Evolutionary conservation across 495 filamentous ascomycete genomes (phyloP), one percentile per base, ranked within the genome.

Genomic region (Lasiosphaeriaceae sp.): DNA sequence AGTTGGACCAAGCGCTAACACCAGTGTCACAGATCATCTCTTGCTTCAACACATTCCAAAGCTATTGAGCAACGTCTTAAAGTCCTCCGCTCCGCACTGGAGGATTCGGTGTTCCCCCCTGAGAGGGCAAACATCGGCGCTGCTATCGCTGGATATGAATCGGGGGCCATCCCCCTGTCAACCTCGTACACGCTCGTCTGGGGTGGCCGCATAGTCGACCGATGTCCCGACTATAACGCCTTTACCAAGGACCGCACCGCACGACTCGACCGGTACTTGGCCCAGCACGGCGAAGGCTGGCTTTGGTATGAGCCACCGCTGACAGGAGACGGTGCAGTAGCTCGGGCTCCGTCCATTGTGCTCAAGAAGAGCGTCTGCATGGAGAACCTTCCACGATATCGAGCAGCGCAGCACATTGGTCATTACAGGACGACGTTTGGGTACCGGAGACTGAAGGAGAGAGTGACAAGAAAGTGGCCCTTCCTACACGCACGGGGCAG

Each of bases 241-340:
- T 75, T 77, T 61, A 70, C 69, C 12, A 6, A 14, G 21, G 71
- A 76, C 59, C 69, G 77, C 46, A 24, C 41, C n/a, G 68, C 64
- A 7, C 72, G 73, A 3, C 68, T 81, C 16, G 72, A 76, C 55
- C 66, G 61, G 9, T 80, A 79, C 56, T 48, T 16, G 19, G 64
- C 50, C 11, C 47, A 49, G 23, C 57, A 77, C 56, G 77, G 77
- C 21, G 63, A 67, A 14, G 75, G 75, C 19, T 79, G 77, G 76
- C 65, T 81, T 29, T 81, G 76, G 76, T 74, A 75, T 41, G 78
- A 81, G 56, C 73, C 75, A 2, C 77, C 78, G 0, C 65, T 81
- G 12, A 48, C 58, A 23, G 41, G 16, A 16, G 31, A 62, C 44
- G 49, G 21, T 12, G 29, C 37, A 12, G 47, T 17, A 34, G 22